Evolutionary conservation across 1,284 basidiomycete genomes (phyloP), one percentile per base, ranked within the genome.

Genomic region (Heterobasidion parviporum): DNA sequence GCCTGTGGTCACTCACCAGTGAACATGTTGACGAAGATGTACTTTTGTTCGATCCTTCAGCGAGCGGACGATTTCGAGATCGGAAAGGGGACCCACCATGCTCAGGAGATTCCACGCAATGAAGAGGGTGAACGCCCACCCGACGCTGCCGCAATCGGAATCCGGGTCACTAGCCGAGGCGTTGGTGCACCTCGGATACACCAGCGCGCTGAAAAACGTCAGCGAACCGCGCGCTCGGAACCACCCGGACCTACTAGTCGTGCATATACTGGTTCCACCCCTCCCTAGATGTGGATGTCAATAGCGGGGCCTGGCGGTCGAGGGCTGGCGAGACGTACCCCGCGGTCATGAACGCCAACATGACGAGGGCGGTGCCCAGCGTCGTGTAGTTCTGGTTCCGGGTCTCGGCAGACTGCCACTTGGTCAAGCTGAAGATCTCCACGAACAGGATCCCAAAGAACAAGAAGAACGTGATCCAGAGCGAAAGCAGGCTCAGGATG

Each of bases 261-360:
- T 97, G 94, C 94, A 96, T 97, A 69, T 87, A 94, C 60, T 87
- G 82, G 68, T 96, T 97, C 94, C 94, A 97, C 0, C 86, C 91
- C 69, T 96, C 94, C 7, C 91, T 93, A 60, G 56, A 50, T 8
- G 18, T 8, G 15, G 32, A 20, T 10, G 36, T 60, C 46, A 58
- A 46, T 12, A 14, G 5, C 38, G 6, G 6, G 38, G n/a, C 38
- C 33, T n/a, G 36, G 41, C n/a, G 20, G 33, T 36, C 16, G 50
- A 36, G 20, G 1, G 35, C 15, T 9, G 33, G 2, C 7, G 10
- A 38, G 16, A 70, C 77, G 58, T 67, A 89, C 81, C 88, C 84
- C 53, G 81, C 84, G 58, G 81, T 89, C 80, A 87, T 87, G 67
- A 87, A 87, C 14, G 82, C 78, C 49, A 98, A 72, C 89, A 98